Evolutionary conservation across 2,329 filamentous ascomycete species (phyloP).

Genomic region (Magnaporthiopsis rhizophila): DNA sequence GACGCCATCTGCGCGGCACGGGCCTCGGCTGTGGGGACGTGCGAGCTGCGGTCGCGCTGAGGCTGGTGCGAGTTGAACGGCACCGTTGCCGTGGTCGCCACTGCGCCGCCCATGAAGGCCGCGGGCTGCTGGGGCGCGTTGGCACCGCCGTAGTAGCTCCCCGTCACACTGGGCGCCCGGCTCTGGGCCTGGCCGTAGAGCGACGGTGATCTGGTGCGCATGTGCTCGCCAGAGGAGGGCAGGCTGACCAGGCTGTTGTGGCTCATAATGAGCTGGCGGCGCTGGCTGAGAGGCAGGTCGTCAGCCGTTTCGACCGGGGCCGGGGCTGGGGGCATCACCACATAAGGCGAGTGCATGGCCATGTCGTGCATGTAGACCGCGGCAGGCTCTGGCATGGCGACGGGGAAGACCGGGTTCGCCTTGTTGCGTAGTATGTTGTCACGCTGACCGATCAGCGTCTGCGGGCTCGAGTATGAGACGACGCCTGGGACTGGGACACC

Average conservation of each 20-base stretch:
- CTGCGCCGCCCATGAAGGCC: neutral
- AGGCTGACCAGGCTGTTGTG: slow-evolving; percentile 35
- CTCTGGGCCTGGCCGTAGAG: slow-evolving; percentile 10
- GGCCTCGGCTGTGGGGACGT: slow-evolving; percentile 30
- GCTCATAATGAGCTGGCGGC: slow-evolving; percentile 55
- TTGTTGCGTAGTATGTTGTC: slow-evolving; percentile 47
- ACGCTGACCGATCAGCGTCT: slow-evolving; percentile 48
- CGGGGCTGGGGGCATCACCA: slow-evolving; percentile 4
- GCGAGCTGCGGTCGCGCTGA: slow-evolving; percentile 31
- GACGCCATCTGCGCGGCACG: slow-evolving; percentile 55
- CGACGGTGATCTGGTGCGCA: slow-evolving; percentile 4
- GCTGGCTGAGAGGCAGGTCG: slow-evolving; percentile 64
- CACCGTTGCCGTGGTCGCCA: slow-evolving; percentile 25
- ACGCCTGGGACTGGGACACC: slow-evolving; percentile 31
- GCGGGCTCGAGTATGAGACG: slow-evolving; percentile 42
- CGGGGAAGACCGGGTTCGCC: slow-evolving; percentile 20
- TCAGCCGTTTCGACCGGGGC: slow-evolving; percentile 39
- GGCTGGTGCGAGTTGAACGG: slow-evolving; percentile 49
- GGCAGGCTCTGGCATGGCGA: slow-evolving; percentile 12
- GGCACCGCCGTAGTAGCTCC: neutral
- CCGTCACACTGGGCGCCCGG: neutral
- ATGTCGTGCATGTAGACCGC: neutral
- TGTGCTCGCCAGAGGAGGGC: slow-evolving; percentile 7
- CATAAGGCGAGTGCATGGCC: neutral
- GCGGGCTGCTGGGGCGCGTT: neutral